Evolutionary conservation across 2,329 filamentous ascomycete genomes (phyloP), one percentile per base, ranked within the genome.

Genomic region (Aspergillus uvarum): DNA sequence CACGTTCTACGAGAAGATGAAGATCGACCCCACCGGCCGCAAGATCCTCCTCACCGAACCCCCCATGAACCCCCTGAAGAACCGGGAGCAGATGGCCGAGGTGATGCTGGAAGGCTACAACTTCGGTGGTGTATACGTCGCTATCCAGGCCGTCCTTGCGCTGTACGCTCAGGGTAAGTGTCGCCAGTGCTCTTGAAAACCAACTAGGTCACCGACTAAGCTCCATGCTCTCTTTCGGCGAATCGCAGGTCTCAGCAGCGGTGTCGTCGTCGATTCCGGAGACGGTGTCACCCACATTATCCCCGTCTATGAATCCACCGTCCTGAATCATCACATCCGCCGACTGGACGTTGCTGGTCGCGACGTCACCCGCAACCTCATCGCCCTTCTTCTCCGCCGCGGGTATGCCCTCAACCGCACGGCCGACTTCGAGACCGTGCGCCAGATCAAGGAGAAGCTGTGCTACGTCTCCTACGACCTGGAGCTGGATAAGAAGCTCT

Each of bases 391-490:
- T 21, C 86, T 96, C 59, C 91, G 95, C 72, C 88, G 95, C 68
- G 95, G 95, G 49, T 99, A 99, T 77, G 92, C 95, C 38, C 87
- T 99, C 64, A 99, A 99, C 86, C 88, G 95, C 76, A 99, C 95
- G 12, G 95, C 95, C 74, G 95, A 99, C 77, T 99, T 99, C 77
- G 95, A 99, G 80, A 99, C 95, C 4, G 95, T 99, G 59, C 90
- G 95, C 63, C 94, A 98, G 78, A 98, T 99, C 82, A 99, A 99
- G 82, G 95, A 99, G 84, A 99, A 99, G 84, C 89, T 99, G 54
- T 98, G 95, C 84, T 99, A 99, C 77, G 94, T 99, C 59, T 97
- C 93, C 12, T 99, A 98, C 82, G 95, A 99, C 77, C 86, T 99
- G 59, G 92, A 96, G 78, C 84, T 99, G 58, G 95, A 99, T 82